Conservation (phyloP, 2,329 filamentous ascomycete species). For the Clarireedia hainanense region DNA sequence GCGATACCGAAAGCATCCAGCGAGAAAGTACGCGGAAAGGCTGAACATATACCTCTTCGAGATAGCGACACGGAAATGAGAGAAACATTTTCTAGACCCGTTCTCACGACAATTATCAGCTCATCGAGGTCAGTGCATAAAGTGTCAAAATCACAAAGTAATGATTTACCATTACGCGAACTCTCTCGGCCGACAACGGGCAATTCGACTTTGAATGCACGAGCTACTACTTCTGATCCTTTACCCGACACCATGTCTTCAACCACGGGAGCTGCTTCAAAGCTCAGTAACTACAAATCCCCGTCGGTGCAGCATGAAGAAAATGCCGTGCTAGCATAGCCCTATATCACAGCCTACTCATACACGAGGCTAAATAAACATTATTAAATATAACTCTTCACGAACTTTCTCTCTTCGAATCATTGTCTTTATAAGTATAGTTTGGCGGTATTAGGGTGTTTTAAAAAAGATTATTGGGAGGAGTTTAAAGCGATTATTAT, state of each 20-base stretch:
- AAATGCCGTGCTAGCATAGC: neutral
- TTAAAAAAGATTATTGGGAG: neutral
- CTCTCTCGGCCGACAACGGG: neutral
- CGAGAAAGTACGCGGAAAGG: constrained; percentile 12
- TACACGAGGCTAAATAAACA: no score
- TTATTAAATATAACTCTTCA: no score
- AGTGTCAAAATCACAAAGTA: neutral
- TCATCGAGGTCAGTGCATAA: constrained; percentile 18
- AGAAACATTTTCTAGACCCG: constrained; percentile 15
- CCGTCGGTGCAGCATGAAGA: neutral
- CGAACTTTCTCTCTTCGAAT: no score
- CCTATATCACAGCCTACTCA: no score
- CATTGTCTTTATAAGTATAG: no score
- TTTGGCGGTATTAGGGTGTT: neutral
- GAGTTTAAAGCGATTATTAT: neutral
- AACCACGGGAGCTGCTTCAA: neutral
- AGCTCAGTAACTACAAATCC: neutral
- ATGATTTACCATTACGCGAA: constrained; percentile 1
- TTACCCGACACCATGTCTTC: neutral
- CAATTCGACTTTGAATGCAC: neutral
- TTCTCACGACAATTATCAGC: constrained; percentile 20
- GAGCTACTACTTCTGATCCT: neutral
- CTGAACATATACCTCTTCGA: constrained; percentile 22
- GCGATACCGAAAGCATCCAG: constrained; percentile 11
- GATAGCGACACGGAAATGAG: constrained; percentile 15